Conservation (phyloP, 495 filamentous ascomycete genomes). For the Neurospora hispaniola region DNA sequence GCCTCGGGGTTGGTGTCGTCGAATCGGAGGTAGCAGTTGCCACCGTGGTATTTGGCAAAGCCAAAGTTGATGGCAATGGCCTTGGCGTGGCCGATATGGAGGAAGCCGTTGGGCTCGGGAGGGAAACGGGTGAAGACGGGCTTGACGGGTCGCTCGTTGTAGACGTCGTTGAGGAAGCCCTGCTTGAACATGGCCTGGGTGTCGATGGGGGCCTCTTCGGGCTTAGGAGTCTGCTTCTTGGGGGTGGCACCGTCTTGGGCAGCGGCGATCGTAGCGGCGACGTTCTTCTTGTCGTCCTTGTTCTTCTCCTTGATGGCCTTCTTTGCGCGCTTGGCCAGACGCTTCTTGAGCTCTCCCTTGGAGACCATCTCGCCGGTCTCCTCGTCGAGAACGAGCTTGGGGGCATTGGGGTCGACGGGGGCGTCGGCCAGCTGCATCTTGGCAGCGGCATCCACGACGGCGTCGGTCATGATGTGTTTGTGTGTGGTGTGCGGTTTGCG, state of each 20-base stretch:
- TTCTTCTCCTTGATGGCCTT: conserved; percentile 43
- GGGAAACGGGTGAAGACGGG: conserved; percentile 74
- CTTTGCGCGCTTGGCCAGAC: conserved; percentile 49
- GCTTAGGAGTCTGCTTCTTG: conserved; percentile 32
- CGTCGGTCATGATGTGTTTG: conserved; percentile 41
- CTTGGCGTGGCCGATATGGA: conserved; percentile 89
- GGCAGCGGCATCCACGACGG: conserved; percentile 38
- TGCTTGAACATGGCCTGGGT: conserved; percentile 71
- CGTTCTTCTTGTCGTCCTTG: conserved; percentile 19
- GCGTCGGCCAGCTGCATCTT: conserved; percentile 52
- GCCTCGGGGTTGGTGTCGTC: conserved; percentile 82
- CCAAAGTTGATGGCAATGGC: conserved; percentile 98
- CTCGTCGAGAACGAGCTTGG: conserved; percentile 53
- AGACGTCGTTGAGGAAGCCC: conserved; percentile 74
- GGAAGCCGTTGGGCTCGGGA: conserved; percentile 75
- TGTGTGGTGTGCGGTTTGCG: background rate
- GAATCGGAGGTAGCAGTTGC: conserved; percentile 55
- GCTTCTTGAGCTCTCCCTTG: conserved; percentile 57
- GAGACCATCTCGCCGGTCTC: conserved; percentile 58
- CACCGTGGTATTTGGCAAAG: conserved; percentile 77
- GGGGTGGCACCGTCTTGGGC: conserved; percentile 22
- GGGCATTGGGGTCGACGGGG: conserved; percentile 36
- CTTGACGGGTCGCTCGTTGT: conserved; percentile 60
- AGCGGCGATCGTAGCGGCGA: background rate
- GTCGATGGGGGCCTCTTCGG: conserved; percentile 43